Base-by-base conservation (phyloP, 2,329 filamentous ascomycete genomes). In the Fusarium equiseti region DNA sequence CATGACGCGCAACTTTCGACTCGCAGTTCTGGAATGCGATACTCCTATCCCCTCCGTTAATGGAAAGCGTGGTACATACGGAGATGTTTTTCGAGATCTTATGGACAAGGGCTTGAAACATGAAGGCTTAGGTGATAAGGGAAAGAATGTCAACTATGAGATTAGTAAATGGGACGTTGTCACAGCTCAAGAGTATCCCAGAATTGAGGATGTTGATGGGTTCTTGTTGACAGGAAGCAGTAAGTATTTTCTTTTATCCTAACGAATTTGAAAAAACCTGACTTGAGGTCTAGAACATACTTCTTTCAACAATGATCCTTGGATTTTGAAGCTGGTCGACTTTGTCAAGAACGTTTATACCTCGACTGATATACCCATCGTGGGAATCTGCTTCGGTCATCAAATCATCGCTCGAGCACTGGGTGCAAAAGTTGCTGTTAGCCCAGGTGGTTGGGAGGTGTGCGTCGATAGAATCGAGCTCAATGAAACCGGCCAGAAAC, bases 341-440 rank as follows among this genome's bases (percentile, higher is more conserved):
- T 84, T 78, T 63, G 73, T 82, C 9, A 67, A 66, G 16, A 60
- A 69, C 9, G 69, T 77, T 8, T 73, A 76, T 42, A 66, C 63
- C 6, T 73, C 70, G 9, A 77, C 75, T 6, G 68, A 73, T 13
- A 72, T 77, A 27, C 81, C 78, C 1, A 74, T 84, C 2, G 75
- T 84, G 4, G 83, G 83, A 0, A 80, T 84, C n/a, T 85, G 83
- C 63, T 85, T 84, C 59, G 83, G 83, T 2, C 83, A 85, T 53
- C 83, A 85, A 55, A 82, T 85, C 35, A 76, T 85, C 31, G 83
- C 77, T 2, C 78, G 82, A 6, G 81, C 82, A 1, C 72, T 84
- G 1, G 78, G 77, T 13, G 78, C 78, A 10, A 77, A 78, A 42
- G 80, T 83, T 6, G 79, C 74, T 2, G 74, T 80, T 22, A 81